Base-by-base conservation (phyloP, 1,139 yeast genomes). In the Debaryomyces fabryi region DNA sequence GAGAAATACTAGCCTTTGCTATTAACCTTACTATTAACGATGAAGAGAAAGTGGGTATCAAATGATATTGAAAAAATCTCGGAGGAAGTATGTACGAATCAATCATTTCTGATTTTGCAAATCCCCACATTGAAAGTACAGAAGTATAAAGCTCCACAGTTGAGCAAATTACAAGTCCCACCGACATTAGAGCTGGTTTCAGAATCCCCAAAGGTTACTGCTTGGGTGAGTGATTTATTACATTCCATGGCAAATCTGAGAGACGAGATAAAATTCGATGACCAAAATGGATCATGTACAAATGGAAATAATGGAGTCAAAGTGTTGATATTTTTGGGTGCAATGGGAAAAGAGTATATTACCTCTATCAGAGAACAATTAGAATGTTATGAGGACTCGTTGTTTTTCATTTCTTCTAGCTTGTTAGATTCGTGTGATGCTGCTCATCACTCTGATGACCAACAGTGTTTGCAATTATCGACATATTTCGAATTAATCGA, bases 401-500 rank as follows among this genome's bases (percentile, higher is more conserved):
- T 49, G 37, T 48, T 52, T 42, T 62, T 49, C 48, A 53, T 51
- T 16, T 58, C 60, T 7, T 50, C 53, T 35, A 55, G 51, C 40
- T 49, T 47, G 32, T 44, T n/a, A 39, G 48, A 42, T 13, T 39
- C 24, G 29, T 39, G 39, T n/a, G 49, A 49, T 15, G 10, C 18
- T 3, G 30, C 42, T 10, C 40, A 45, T 12, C 33, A 37, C 23
- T 45, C 57, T 9, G 49, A 48, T 30, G 53, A 58, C 39, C 46
- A 46, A 7, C 52, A 59, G 42, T 61, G 67, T 44, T 30, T 43
- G 10, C 21, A 42, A 15, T 54, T 74, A 9, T 58, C 76, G 2
- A 58, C 61, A 20, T 58, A 62, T 13, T 63, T 72, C 41, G 53
- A 61, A 16, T 52, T 76, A 7, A 51, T 69, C 32, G 79, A 78